Conservation (phyloP, 164 flowering plant species). For the Nelumbo lutea region DNA sequence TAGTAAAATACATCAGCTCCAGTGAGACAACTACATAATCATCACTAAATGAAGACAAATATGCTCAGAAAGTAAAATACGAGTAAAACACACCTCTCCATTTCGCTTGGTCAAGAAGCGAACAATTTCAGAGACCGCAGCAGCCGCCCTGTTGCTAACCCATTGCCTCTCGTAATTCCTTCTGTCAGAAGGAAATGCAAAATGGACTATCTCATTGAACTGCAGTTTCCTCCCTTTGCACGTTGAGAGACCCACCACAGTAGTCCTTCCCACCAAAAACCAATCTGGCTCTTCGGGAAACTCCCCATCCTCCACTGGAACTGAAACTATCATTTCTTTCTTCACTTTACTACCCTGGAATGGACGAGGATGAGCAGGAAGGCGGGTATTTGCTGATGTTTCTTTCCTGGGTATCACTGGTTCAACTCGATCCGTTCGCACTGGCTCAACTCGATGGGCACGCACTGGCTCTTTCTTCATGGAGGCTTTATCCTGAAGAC, state of each 20-base stretch:
- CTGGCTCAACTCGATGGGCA: too few species aligned
- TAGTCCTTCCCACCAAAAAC: conserved; percentile 59
- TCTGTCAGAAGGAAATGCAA: conserved; percentile 35
- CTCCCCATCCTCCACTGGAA: conserved; percentile 53
- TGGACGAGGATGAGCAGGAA: background rate
- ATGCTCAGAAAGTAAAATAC: background rate
- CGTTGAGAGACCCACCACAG: conserved; percentile 50
- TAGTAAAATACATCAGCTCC: conserved; percentile 14
- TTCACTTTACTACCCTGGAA: background rate
- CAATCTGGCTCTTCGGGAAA: conserved; percentile 64
- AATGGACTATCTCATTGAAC: conserved; percentile 65
- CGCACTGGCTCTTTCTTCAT: too few species aligned
- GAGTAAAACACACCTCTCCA: conserved; percentile 49
- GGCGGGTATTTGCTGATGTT: background rate
- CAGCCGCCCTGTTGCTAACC: conserved; percentile 15
- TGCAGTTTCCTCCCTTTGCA: conserved; percentile 52
- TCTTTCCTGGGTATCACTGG: too few species aligned
- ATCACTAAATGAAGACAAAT: background rate
- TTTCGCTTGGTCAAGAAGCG: conserved; percentile 65
- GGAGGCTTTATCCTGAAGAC: too few species aligned
- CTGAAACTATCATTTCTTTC: conserved; percentile 12
- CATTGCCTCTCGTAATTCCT: conserved; percentile 7
- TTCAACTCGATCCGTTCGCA: too few species aligned
- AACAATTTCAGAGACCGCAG: conserved; percentile 40
- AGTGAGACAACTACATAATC: background rate